Base-by-base conservation (phyloP, 108 stramenopile species). In the Mayamaea pseudoterrestris region DNA sequence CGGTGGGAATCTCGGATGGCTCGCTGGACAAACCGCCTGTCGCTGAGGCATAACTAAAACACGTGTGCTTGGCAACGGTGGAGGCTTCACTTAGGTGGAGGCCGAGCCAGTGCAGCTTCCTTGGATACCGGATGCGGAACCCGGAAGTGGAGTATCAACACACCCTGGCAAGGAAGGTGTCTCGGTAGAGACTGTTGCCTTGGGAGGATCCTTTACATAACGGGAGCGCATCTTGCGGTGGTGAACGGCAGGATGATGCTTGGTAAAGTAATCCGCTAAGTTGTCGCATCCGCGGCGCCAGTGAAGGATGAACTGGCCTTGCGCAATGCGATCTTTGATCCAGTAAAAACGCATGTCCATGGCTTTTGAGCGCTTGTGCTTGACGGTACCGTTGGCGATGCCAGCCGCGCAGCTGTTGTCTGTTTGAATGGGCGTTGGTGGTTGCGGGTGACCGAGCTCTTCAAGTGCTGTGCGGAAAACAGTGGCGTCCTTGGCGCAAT, bases 371-470 rank as follows among this genome's bases (percentile, higher is more conserved):
- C 65, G 53, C 14, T 63, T 48, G 46, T 70, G 62, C 47, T 69
- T 64, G 2, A 77, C 55, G 1, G 47, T 47, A 32, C 27, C 53
- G 27, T 58, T 64, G 30, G 53, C 40, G 26, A 77, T 70, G 43
- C 71, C 71, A 22, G 24, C 21, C 21, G 76, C 76, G 5, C 58
- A 56, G 26, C 28, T 30, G 28, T 73, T 78, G 44, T 73, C 76
- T n/a, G 44, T 46, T 27, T 63, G 47, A 18, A 65, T 39, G 30
- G 73, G 73, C 5, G 57, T 76, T 0, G 74, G 34, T 13, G 51
- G 63, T 46, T 71, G 75, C 17, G 47, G 57, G 30, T 69, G 71
- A 28, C 71, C 65, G 30, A 63, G 52, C 21, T 64, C 55, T 24
- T 39, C 35, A 5, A 65, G 57, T 9, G 62, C 43, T 25, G 17